These are phyloP conservation scores for Aureobasidium mangrovei DNA, from an alignment of 2,329 filamentous ascomycete genomes.

Conservation along the genomic window DNA sequence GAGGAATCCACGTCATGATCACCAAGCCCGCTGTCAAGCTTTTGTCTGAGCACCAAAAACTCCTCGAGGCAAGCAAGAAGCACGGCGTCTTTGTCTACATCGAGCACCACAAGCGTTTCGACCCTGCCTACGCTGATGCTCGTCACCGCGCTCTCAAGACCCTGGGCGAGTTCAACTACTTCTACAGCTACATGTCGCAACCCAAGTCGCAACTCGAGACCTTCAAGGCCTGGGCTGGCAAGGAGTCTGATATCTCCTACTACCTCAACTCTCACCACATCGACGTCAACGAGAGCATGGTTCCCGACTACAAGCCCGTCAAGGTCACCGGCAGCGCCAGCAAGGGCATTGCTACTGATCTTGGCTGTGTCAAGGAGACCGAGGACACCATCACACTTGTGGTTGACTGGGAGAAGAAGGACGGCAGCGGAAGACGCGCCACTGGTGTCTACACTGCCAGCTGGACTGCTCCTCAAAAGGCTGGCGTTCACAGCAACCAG, in stretches of 20 bases:
- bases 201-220: slow-evolving; percentile 86
- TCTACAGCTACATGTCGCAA: slow-evolving; percentile 95
- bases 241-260: slow-evolving; percentile 88
- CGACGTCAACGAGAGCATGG: slow-evolving; percentile 89
- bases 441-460: slow-evolving; percentile 89
- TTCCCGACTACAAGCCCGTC: slow-evolving; percentile 67
- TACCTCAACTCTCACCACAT: slow-evolving; percentile 94
- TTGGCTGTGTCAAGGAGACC: slow-evolving; percentile 72
- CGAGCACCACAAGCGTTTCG: slow-evolving; percentile 95
- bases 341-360: slow-evolving; percentile 65
- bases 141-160: slow-evolving; percentile 59
- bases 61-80: slow-evolving; percentile 63
- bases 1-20: slow-evolving; percentile 80
- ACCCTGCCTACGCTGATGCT: slow-evolving; percentile 86
- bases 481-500: slow-evolving; percentile 92
- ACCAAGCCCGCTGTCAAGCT: slow-evolving; percentile 90
- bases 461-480: slow-evolving; percentile 88
- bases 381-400: slow-evolving; percentile 91
- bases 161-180: slow-evolving; percentile 95
- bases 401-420: slow-evolving; percentile 75
- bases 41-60: slow-evolving; percentile 66
- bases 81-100: slow-evolving; percentile 82
- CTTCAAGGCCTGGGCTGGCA: slow-evolving; percentile 89
- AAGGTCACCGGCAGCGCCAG: slow-evolving; percentile 71
- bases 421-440: slow-evolving; percentile 59